Base-by-base conservation (phyloP, 805 yeast species). In the Metschnikowia lochheadii region DNA sequence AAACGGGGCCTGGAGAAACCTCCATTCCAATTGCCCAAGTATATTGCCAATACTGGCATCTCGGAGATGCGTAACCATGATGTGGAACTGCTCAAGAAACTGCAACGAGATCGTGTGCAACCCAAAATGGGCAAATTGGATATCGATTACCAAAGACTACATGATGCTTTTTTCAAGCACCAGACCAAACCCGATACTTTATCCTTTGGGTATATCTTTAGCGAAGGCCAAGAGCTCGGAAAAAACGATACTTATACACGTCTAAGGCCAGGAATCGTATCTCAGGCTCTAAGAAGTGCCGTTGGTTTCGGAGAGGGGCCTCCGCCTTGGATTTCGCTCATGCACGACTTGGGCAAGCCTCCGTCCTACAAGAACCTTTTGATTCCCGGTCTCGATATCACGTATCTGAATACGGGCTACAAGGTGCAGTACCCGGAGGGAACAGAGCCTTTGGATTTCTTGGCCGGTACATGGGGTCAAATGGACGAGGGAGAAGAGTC, bases 51-150 rank as follows among this genome's bases (percentile, higher is more conserved):
- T 47, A 91, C 97, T 0, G 96, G 96, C 1, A 90, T 92, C 26
- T 79, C 82, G 55, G 90, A 87, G 49, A 87, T 92, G 96, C 79
- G 97, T 63, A 81, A 82, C 49, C 80, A 83, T 1, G 83, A 83
- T 40, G 83, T 79, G 17, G 70, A 79, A 13, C 75, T 83, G 1
- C 63, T 89, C 57, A 83, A 86, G 62, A 94, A 87, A 60, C 76
- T 79, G 61, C 85, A 85, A 64, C 76, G 97, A 54, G 92, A 87
- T 50, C 76, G 87, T 46, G 95, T 90, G 0, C 97, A 89, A 64
- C 97, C 97, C 0, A 89, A 88, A 63, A 75, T 89, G 82, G 95
- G 95, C 1, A 75, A 83, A 47, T 65, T 92, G 20, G 98, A 92
- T 63, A 79, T 94, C 21, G 97, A 92, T 66, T 91, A 86, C 63